phyloP scores from a whole-genome alignment of 352 stramenopile genomes.

The Phytophthora parvispora region DNA sequence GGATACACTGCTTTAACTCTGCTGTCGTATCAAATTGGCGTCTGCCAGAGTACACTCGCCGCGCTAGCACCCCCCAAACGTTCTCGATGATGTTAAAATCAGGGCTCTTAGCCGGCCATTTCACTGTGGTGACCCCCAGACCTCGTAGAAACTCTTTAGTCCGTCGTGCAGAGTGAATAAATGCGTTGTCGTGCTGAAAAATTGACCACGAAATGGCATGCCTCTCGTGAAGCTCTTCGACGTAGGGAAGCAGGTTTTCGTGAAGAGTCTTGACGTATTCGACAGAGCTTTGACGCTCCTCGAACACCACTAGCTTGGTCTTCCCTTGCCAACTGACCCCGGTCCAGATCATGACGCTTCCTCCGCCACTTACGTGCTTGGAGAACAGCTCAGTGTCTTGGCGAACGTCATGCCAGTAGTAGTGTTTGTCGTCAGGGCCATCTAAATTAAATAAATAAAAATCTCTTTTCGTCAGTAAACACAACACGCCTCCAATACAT shows the following conservation, averaged over 20 bases:
- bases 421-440: not conserved
- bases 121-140: not conserved
- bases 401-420: not conserved
- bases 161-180: slow-evolving; percentile 9
- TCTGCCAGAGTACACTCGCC: slow-evolving; percentile 18
- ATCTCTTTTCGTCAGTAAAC: not conserved
- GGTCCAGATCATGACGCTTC: too few species aligned
- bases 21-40: slow-evolving; percentile 31
- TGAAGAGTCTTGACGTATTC: not conserved
- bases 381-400: not conserved
- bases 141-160: slow-evolving; percentile 19
- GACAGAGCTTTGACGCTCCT: not conserved
- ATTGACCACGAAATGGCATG: too few species aligned
- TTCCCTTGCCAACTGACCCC: not conserved
- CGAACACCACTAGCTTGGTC: not conserved
- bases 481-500: slow-evolving; percentile 10
- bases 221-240: too few species aligned
- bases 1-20: too few species aligned
- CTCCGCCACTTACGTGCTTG: not conserved
- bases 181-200: slow-evolving; percentile 25
- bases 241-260: not conserved
- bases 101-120: slow-evolving; percentile 29
- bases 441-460: not conserved
- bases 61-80: slow-evolving; percentile 18
- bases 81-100: slow-evolving; percentile 40